Conservation (phyloP, 202 grass and related monocot genomes). For the Brachypodium distachyon region DNA sequence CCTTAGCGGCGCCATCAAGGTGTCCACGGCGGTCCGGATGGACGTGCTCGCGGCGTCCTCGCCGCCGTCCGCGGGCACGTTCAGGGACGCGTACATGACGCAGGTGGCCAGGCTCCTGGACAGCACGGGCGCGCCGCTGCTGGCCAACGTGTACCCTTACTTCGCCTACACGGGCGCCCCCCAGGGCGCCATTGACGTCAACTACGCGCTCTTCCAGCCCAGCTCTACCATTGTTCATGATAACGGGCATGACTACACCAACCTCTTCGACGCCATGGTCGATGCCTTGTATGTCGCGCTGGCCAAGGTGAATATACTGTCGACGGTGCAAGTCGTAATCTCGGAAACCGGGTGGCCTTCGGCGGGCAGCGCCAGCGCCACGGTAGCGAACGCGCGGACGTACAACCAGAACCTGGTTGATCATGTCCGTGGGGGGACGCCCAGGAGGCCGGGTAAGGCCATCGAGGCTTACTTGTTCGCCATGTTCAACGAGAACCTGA, state of each 20-base stretch:
- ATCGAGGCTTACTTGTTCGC: conserved; percentile 26
- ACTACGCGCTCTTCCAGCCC: conserved; percentile 10
- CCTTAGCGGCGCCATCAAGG: not conserved
- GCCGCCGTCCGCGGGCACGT: not conserved
- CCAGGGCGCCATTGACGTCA: not conserved
- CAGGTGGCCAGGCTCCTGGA: conserved; percentile 5
- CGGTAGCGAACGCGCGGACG: not conserved
- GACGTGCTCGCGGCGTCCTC: not conserved
- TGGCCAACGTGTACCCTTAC: conserved; percentile 37
- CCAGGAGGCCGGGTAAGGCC: not conserved
- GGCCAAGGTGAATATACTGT: not conserved
- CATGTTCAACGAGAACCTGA: conserved; percentile 35
- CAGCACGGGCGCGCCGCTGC: not conserved
- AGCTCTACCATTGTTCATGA: not conserved
- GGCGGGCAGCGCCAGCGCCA: not conserved
- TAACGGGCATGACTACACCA: conserved; percentile 2
- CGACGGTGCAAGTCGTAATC: conserved; percentile 15
- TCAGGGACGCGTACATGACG: not conserved
- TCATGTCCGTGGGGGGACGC: conserved; percentile 14
- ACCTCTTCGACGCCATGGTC: conserved; percentile 40
- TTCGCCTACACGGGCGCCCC: not conserved
- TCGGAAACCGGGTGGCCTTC: conserved; percentile 50
- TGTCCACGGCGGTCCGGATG: conserved; percentile 16
- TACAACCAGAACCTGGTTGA: conserved; percentile 31
- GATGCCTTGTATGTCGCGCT: conserved; percentile 15